Evolutionary conservation across 352 stramenopile species (phyloP).

Genomic region (Globisporangium orthogonon): DNA sequence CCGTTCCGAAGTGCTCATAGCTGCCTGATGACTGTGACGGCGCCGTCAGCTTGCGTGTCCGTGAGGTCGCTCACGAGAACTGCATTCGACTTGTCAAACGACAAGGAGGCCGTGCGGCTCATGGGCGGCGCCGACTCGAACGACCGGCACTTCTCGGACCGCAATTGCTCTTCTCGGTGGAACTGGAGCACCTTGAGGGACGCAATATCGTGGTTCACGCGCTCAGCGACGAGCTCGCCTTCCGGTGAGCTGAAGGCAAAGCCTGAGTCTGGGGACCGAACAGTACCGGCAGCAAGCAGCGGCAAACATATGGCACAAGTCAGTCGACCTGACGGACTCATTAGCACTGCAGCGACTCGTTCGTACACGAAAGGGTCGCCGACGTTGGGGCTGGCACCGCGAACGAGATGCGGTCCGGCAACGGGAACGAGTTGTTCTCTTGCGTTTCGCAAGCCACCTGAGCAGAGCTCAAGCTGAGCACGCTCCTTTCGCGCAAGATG

Average conservation of each 20-base stretch:
- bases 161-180: conserved; percentile 17
- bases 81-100: conserved; percentile 9
- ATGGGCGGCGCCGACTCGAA: conserved; percentile 1
- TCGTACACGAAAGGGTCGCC: conserved; percentile 27
- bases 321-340: neutral
- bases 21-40: conserved; percentile 5
- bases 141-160: conserved; percentile 11
- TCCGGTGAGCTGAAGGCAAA: conserved; percentile 49
- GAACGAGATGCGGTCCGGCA: conserved; percentile 8
- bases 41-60: neutral
- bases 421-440: conserved; percentile 5
- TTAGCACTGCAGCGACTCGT: neutral
- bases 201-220: conserved; percentile 26
- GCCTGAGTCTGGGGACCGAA: conserved; percentile 28
- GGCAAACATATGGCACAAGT: conserved; percentile 6
- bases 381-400: conserved; percentile 9
- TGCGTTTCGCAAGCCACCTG: conserved; percentile 33
- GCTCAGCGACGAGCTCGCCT: conserved; percentile 1
- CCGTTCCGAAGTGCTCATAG: neutral
- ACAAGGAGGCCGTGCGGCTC: neutral
- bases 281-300: conserved; percentile 4
- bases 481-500: conserved; percentile 58
- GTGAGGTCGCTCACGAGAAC: conserved; percentile 13
- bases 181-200: conserved; percentile 39
- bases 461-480: conserved; percentile 30